These are phyloP conservation scores for Daedalea quercina DNA, from an alignment of 768 basidiomycete genomes.

Conservation along the genomic window DNA sequence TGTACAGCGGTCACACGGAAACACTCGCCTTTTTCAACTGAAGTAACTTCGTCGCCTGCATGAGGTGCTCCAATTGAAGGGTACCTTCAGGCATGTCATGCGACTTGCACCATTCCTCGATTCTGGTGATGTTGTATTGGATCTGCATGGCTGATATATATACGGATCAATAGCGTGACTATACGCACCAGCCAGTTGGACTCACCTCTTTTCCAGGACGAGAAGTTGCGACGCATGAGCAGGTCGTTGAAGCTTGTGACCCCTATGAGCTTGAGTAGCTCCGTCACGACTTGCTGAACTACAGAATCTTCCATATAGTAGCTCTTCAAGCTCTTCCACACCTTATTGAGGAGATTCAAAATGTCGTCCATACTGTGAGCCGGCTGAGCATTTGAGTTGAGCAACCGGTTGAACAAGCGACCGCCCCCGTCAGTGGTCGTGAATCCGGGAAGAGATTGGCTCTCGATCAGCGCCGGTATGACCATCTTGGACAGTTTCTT, in stretches of 20 bases:
- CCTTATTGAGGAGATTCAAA: conserved; percentile 91
- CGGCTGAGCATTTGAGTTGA: conserved; percentile 79
- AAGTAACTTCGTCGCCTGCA: conserved; percentile 98
- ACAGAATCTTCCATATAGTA: conserved; percentile 98
- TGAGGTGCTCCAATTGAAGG: conserved; percentile 94
- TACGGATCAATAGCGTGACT: background rate
- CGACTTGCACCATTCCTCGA: conserved; percentile 99
- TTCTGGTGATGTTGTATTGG: conserved; percentile 96
- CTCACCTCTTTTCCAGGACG: conserved; percentile 97
- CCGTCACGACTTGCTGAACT: conserved; percentile 90
- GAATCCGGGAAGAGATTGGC: conserved; percentile 95
- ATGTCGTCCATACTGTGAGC: conserved; percentile 99
- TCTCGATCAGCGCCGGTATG: conserved; percentile 97
- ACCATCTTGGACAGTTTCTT: conserved; percentile 96
- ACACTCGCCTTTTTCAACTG: conserved; percentile 86
- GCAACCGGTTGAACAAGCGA: conserved; percentile 86
- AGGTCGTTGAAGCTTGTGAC: conserved; percentile 98
- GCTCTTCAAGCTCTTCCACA: conserved; percentile 96
- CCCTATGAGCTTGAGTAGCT: conserved; percentile 91
- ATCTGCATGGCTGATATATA: conserved; percentile 89
- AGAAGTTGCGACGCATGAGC: conserved; percentile 97
- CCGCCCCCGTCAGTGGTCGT: conserved; percentile 93
- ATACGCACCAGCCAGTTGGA: background rate
- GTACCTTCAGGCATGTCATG: conserved; percentile 99
- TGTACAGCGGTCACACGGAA: background rate